A percentile compares a stretch with the other conserved stretches of the same genome.
phyloP scores from a whole-genome alignment of 2,329 filamentous ascomycete genomes.

The Colletotrichum sp. region DNA sequence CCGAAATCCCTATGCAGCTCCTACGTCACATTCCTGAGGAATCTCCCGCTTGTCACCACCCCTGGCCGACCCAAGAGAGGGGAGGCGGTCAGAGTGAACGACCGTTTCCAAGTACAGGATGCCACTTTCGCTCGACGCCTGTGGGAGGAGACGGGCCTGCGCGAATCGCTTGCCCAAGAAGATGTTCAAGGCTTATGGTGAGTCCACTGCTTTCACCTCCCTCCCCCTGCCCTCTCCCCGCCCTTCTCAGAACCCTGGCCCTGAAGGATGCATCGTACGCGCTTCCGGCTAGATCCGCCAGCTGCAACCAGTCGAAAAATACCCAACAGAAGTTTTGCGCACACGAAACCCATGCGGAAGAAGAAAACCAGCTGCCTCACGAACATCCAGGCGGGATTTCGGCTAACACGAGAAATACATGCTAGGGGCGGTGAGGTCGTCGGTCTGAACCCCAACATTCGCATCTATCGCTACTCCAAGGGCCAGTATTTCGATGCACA shows the following conservation, averaged over 20 bases:
- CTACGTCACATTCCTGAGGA: constrained; percentile 75
- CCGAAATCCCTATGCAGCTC: constrained; percentile 75
- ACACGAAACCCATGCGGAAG: constrained; percentile 1
- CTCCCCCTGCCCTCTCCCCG: neutral
- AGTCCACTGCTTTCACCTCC: constrained; percentile 26
- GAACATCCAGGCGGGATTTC: neutral
- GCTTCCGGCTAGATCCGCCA: constrained; percentile 13
- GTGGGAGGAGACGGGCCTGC: constrained; percentile 80
- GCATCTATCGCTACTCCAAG: constrained; percentile 84
- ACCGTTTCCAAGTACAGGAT: constrained; percentile 86
- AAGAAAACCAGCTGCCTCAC: neutral
- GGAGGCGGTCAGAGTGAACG: constrained; percentile 85
- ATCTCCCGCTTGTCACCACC: constrained; percentile 76
- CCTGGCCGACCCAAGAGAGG: constrained; percentile 80
- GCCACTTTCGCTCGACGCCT: constrained; percentile 73
- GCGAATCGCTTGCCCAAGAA: constrained; percentile 57
- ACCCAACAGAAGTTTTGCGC: neutral
- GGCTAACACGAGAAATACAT: neutral
- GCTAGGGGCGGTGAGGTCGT: constrained; percentile 82
- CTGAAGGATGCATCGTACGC: neutral
- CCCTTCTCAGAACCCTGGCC: neutral
- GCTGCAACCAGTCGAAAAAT: neutral
- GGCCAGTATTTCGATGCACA: constrained; percentile 94
- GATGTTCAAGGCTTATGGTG: constrained; percentile 49
- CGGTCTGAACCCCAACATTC: constrained; percentile 87